Evolutionary conservation across 2,329 filamentous ascomycete species (phyloP).

Genomic region (Fusarium sp.): DNA sequence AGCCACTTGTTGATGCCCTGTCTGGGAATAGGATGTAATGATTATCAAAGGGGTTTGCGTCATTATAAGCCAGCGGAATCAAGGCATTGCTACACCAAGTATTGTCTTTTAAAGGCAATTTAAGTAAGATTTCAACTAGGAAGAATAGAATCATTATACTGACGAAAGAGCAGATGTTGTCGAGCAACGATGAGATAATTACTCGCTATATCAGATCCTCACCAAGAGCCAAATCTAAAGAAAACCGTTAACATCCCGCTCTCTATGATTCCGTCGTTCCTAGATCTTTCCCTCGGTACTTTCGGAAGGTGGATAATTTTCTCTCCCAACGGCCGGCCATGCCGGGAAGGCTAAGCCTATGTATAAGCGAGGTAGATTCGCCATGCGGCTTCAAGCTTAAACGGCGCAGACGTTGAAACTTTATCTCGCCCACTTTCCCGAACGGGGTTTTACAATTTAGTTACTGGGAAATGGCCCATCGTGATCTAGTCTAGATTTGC

Average conservation of each 20-base stretch:
- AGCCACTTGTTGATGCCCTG: background rate
- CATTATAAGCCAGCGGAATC: background rate
- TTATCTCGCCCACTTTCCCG: background rate
- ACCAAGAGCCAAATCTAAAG: too few species aligned
- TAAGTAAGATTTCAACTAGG: accelerated
- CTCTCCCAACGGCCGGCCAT: background rate
- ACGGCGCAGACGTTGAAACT: background rate
- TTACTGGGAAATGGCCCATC: background rate
- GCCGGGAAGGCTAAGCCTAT: background rate
- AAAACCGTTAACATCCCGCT: accelerated
- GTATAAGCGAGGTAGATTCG: background rate
- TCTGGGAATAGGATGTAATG: background rate
- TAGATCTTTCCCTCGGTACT: background rate
- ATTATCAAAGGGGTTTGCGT: background rate
- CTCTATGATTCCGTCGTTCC: background rate
- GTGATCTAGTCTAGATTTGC: background rate
- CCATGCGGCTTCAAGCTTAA: background rate
- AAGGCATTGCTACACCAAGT: background rate
- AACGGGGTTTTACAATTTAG: background rate
- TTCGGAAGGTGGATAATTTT: background rate
- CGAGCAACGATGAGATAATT: background rate
- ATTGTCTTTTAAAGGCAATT: background rate
- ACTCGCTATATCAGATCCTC: background rate
- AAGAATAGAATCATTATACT: background rate
- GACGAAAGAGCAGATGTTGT: background rate